A percentile compares a stretch with the other conserved stretches of the same genome.
phyloP scores from a whole-genome alignment of 2,329 filamentous ascomycete genomes.

The Cladophialophora exuberans region DNA sequence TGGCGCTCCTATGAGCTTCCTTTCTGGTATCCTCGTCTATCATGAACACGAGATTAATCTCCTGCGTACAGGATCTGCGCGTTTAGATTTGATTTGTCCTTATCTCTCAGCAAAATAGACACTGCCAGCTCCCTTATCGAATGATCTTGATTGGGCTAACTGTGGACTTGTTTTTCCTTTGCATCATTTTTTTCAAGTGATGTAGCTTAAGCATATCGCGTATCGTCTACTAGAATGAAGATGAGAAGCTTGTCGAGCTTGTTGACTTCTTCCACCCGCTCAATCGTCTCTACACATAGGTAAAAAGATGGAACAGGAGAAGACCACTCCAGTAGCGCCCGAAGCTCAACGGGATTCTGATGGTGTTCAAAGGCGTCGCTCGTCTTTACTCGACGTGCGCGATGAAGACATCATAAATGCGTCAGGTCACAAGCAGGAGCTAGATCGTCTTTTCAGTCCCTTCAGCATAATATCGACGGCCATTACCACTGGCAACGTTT shows the following conservation, averaged over 20 bases:
- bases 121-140: conserved; percentile 3
- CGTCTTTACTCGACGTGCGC: not conserved
- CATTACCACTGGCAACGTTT: conserved; percentile 66
- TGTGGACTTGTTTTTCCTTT: not conserved
- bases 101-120: not conserved
- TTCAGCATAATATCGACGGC: conserved; percentile 62
- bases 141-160: conserved; percentile 1
- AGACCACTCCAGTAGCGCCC: not conserved
- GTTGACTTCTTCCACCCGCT: no score
- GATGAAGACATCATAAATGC: conserved; percentile 54
- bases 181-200: no score
- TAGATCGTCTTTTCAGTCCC: conserved; percentile 64
- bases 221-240: no score
- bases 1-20: no score
- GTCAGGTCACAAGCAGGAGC: conserved; percentile 65
- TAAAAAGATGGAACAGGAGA: conserved; percentile 4
- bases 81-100: no score
- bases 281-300: no score
- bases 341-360: not conserved
- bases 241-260: no score
- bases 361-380: not conserved
- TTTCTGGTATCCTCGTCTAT: not conserved
- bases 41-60: no score
- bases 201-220: no score
- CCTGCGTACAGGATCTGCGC: no score